Base-by-base conservation (phyloP, 2,329 filamentous ascomycete genomes). In the Colletotrichum aenigma region DNA sequence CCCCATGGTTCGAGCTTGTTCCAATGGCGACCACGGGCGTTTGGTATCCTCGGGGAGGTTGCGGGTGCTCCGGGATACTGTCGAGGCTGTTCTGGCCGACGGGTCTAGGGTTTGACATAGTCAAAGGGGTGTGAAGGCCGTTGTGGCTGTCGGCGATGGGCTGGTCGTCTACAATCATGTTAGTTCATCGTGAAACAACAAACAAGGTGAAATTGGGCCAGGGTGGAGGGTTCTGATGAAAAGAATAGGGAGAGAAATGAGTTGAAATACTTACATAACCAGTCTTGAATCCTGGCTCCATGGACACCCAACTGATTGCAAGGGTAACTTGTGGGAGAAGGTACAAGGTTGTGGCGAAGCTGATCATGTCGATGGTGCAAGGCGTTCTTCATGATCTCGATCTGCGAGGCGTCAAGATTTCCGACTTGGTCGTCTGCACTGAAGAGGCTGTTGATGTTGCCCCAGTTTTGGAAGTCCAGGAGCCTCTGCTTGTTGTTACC, bases 231-330 rank as follows among this genome's bases (percentile, higher is more conserved):
- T 8, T 4, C 18, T 56, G 52, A 26, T 8, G 10, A 15, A 56
- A 56, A 32, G 4, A 61, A n/a, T 12, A 34, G n/a, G 18, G n/a
- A 32, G 9, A 15, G 30, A 10, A 34, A 34, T 7, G n/a, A 32
- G 12, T 32, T n/a, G 4, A n/a, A 77, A n/a, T 21, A 48, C 83
- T 77, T 78, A 86, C 85, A 81, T 48, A 86, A 79, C 85, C 85
- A 86, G 69, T 84, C 83, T 38, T 85, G 80, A 4, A 85, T 74
- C 18, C 73, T 79, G 13, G 81, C 75, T 5, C 75, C 78, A 8
- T 74, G 70, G 18, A 21, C 43, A 18, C 18, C 38, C 79, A 81
- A 10, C 82, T 82, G 30, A 79, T 71, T 62, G 79, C 66, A 4
- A 85, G 72, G 75, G 18, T 64, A 76, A 2, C 1, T 7, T 12